These are phyloP conservation scores for Fonsecaea monophora DNA, from an alignment of 2,329 filamentous ascomycete species.

Conservation along the genomic window DNA sequence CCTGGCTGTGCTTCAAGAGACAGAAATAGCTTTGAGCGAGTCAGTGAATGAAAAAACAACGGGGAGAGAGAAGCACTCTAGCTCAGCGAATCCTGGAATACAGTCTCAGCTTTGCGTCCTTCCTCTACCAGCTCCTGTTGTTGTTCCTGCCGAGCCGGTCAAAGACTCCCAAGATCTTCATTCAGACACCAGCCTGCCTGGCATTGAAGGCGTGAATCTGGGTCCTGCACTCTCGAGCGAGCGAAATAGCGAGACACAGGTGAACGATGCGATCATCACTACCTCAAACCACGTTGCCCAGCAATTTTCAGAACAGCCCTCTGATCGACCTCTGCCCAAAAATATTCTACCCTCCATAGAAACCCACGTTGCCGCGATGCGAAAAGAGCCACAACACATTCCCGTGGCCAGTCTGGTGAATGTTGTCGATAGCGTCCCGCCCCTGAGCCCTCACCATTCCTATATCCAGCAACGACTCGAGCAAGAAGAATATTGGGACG, in stretches of 20 bases:
- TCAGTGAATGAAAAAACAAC: slow-evolving; percentile 4
- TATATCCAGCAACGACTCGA: slow-evolving; percentile 51
- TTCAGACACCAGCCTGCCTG: slow-evolving; percentile 38
- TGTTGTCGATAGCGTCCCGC: slow-evolving; percentile 24
- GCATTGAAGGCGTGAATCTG: slow-evolving; percentile 37
- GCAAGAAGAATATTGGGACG: slow-evolving; percentile 76
- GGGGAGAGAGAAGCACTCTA: slow-evolving; percentile 14
- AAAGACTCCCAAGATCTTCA: slow-evolving; percentile 31
- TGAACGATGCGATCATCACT: slow-evolving; percentile 17
- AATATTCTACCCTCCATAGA: slow-evolving; percentile 7
- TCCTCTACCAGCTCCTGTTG: slow-evolving; percentile 22
- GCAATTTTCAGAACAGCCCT: slow-evolving; percentile 15
- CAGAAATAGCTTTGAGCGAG: slow-evolving; percentile 31
- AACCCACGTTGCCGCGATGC: slow-evolving; percentile 9
- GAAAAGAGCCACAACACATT: slow-evolving; percentile 30
- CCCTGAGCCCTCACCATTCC: slow-evolving; percentile 34
- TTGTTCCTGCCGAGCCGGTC: slow-evolving; percentile 38
- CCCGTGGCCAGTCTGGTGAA: slow-evolving; percentile 31
- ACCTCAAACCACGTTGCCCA: slow-evolving; percentile 23
- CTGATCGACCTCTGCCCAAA: slow-evolving; percentile 4
- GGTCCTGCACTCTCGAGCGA: slow-evolving; percentile 31
- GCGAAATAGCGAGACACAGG: slow-evolving; percentile 15
- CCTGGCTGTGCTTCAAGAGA: slow-evolving; percentile 44
- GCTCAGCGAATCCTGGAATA: slow-evolving; percentile 33
- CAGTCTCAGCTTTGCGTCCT: slow-evolving; percentile 38